Evolutionary conservation across 495 filamentous ascomycete genomes (phyloP), one percentile per base, ranked within the genome.

Genomic region (Astrothelium macrocarpum): DNA sequence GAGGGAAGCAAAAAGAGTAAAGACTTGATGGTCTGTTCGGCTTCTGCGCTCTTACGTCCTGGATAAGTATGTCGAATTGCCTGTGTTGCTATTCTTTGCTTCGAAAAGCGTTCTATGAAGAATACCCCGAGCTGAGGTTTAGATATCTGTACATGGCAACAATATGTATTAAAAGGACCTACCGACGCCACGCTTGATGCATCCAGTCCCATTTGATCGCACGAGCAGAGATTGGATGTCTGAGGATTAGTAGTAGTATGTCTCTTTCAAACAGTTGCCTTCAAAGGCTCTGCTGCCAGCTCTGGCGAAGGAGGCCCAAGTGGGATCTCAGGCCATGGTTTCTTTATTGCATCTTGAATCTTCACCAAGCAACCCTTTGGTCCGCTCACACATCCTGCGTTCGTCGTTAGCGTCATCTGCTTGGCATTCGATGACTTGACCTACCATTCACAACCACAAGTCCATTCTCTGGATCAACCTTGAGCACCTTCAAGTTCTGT

Each of bases 281-380:
- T 61, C 32, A 42, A 12, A 56, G 61, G 26, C 43, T 64, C 53
- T 28, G 49, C 53, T 31, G 56, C 59, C 32, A n/a, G 11, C 43
- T 36, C 28, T 12, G 32, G 28, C 12, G 23, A 26, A 31, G 62
- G 62, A 49, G 56, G 60, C 7, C 43, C 43, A 14, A 49, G 28
- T 26, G 62, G 49, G 26, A 80, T 67, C 46, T 84, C 77, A 53
- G 90, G 90, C 82, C 89, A 90, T 32, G 87, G 84, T 81, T 92
- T 94, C 83, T 95, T 95, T 73, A 93, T 82, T 12, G 92, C 90
- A 78, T 97, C 92, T 71, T 94, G 88, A 61, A 97, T 82, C 76
- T 85, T 85, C 60, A 97, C 90, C 53, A 87, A 74, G 63, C 85
- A 86, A 53, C 90, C 88, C 75, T 91, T 91, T 53, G 91, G 92